Evolutionary conservation across 2,329 filamentous ascomycete genomes (phyloP).

Genomic region (Stagonosporopsis rhizophila): DNA sequence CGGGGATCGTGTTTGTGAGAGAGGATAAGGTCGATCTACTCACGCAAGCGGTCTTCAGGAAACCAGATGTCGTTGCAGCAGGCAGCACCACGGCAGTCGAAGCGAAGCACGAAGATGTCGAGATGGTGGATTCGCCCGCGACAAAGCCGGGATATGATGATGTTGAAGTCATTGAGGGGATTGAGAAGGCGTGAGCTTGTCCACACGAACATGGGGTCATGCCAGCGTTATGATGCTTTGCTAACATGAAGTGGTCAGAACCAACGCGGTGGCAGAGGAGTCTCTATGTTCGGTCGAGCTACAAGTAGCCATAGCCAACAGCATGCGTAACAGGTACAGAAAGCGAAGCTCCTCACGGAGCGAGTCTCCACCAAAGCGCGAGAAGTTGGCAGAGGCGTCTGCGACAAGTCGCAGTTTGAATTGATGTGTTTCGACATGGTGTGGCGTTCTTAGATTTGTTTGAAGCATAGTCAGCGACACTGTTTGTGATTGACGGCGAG

Average conservation of each 20-base stretch:
- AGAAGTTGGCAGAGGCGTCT: not conserved
- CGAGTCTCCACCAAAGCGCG: constrained; percentile 7
- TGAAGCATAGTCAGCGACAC: constrained; percentile 2
- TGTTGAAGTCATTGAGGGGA: constrained; percentile 37
- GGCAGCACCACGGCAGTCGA: not conserved
- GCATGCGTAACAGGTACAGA: not conserved
- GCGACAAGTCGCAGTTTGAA: not conserved
- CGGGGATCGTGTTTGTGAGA: constrained; percentile 83
- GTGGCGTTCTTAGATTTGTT: not conserved
- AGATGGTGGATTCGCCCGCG: constrained; percentile 19
- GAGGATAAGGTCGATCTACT: constrained; percentile 68
- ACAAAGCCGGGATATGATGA: constrained; percentile 15
- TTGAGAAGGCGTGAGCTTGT: constrained; percentile 36
- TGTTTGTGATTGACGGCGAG: not conserved
- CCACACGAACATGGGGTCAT: not conserved
- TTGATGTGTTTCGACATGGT: not conserved
- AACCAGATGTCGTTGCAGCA: constrained; percentile 16
- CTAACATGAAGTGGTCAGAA: constrained; percentile 1
- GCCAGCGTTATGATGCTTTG: not conserved
- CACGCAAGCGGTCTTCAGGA: constrained; percentile 60
- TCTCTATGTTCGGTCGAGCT: not conserved
- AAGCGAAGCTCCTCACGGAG: constrained; percentile 11
- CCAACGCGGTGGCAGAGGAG: not conserved
- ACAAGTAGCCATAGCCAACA: not conserved
- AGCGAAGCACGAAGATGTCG: constrained; percentile 3